A percentile compares a stretch with the other conserved stretches of the same genome.
Evolutionary conservation across 257 asterid genomes (phyloP).

Genomic region (Coffea canephora): DNA sequence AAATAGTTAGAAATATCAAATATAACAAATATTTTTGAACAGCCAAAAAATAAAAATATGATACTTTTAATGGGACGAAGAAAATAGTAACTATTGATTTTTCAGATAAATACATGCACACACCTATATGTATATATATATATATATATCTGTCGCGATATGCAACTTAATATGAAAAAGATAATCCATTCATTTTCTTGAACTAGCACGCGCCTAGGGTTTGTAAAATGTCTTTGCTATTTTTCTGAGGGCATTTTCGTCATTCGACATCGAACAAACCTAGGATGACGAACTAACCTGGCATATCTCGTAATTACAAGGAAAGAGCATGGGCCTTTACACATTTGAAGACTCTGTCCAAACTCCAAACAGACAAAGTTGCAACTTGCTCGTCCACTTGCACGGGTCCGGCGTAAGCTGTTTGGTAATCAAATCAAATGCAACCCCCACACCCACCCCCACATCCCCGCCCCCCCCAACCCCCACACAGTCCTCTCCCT

Average conservation of each 20-base stretch:
- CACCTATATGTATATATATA: no score
- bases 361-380: conserved; percentile 38
- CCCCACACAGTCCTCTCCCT: neutral
- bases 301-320: conserved; percentile 33
- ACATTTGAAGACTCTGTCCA: conserved; percentile 30
- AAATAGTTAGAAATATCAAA: no score
- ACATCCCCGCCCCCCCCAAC: neutral
- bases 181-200: no score
- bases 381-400: conserved; percentile 79
- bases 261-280: conserved; percentile 16
- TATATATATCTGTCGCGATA: no score
- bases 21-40: no score
- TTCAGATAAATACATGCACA: no score
- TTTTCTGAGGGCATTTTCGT: conserved; percentile 17
- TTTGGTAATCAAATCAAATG: conserved; percentile 9
- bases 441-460: neutral
- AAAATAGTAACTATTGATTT: no score
- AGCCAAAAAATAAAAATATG: no score
- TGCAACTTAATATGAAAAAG: no score
- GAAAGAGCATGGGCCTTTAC: conserved; percentile 22
- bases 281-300: conserved; percentile 2
- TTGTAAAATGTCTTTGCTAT: no score
- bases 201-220: no score
- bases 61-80: no score
- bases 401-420: conserved; percentile 34